Evolutionary conservation across 2,329 filamentous ascomycete species (phyloP), one percentile per base, ranked within the genome.

Genomic region (Penicillium psychrosexuale): DNA sequence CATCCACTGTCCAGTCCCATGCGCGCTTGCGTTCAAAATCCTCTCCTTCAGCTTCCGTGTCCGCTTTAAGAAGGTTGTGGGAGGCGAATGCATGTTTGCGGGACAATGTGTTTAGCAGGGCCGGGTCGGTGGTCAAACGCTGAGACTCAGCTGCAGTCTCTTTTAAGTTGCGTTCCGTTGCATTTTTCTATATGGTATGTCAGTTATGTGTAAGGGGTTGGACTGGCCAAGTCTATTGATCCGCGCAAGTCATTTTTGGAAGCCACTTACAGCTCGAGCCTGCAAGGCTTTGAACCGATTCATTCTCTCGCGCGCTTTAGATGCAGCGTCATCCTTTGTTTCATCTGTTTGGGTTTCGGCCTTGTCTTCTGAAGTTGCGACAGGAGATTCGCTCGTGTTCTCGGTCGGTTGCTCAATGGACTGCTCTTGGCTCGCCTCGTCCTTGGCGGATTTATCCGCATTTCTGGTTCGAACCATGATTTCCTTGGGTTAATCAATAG

Each of bases 1-100:
- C 94, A 61, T 99, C 94, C 7, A 93, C 80, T 0, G 94, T 99
- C 90, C 94, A 99, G 77, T 97, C 94, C 94, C 94, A 99, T 1
- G 94, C 94, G 38, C 94, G 87, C 77, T 97, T 97, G 63, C 94
- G 89, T 80, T 99, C 94, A 69, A 97, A 99, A 73, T 97, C 94
- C 52, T 90, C 91, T 33, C 91, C 91, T 0, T 82, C 80, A 17
- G 90, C 90, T 72, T 92, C 90, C 1, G 91, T 87, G 66, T 97
- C 91, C 4, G 91, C 90, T 78, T 96, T 96, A 40, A 97, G 82
- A 0, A 99, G 84, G 69, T 97, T 99, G 72, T 97, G 91, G 6
- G 88, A 86, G 19, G 94, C 93, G 62, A 94, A 86, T 52, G 90
- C 92, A 66, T 91, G 89, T 68, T 91, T 91, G 59, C 92, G 89